Conservation (phyloP, 768 basidiomycete genomes). For the Polyporus arcularius region DNA sequence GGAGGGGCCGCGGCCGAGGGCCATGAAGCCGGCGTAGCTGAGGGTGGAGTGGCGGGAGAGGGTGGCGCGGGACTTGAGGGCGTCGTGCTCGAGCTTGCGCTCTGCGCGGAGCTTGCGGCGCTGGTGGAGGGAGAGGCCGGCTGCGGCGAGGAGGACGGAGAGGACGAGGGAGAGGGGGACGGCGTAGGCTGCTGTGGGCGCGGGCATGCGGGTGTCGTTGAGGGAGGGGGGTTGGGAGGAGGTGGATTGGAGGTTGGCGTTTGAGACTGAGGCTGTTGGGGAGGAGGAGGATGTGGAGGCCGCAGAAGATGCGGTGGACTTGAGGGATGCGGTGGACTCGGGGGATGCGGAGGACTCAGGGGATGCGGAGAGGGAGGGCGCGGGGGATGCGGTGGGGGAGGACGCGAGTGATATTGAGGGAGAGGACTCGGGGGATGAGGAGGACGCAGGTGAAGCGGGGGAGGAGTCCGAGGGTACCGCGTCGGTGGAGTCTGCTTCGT, state of each 20-base stretch:
- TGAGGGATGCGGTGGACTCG: neutral
- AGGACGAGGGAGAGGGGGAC: conserved; percentile 36
- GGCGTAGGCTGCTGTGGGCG: conserved; percentile 34
- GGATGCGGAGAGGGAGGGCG: neutral
- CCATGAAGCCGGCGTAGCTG: conserved; percentile 14
- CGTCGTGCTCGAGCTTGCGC: conserved; percentile 17
- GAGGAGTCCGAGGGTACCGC: neutral
- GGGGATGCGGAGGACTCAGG: neutral
- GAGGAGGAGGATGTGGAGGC: conserved; percentile 3
- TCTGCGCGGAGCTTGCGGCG: conserved; percentile 29
- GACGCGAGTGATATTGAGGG: neutral
- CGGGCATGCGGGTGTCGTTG: conserved; percentile 23
- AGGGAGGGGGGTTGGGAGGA: conserved; percentile 14
- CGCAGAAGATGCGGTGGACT: neutral
- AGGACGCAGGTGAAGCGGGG: neutral
- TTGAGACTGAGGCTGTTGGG: neutral
- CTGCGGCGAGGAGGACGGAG: conserved; percentile 30
- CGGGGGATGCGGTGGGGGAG: neutral
- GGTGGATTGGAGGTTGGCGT: neutral
- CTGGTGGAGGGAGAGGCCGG: conserved; percentile 27
- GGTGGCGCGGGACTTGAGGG: conserved; percentile 6
- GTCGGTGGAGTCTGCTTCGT: too few species aligned
- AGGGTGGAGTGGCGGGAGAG: conserved; percentile 18
- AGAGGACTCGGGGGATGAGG: neutral
- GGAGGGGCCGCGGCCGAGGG: conserved; percentile 9